These are phyloP conservation scores for Theileria equi DNA, from an alignment of 169 alveolate genomes.

Conservation along the genomic window DNA sequence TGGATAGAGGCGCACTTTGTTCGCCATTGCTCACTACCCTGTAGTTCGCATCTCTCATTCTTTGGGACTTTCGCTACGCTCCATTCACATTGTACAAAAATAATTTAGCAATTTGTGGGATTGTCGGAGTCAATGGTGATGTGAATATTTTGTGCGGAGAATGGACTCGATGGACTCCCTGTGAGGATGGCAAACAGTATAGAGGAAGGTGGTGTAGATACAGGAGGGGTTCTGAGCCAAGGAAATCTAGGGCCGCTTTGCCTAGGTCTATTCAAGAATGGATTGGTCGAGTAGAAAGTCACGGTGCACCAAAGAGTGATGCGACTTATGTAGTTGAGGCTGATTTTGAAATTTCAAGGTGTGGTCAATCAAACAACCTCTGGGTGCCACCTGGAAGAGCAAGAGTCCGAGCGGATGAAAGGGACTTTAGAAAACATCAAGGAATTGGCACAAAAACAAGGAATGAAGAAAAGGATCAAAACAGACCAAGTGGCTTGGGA, in stretches of 20 bases:
- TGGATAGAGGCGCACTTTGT: neutral
- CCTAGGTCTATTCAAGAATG: neutral
- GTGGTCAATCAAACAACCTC: too few species aligned
- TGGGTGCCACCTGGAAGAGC: too few species aligned
- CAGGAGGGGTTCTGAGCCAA: slow-evolving; percentile 13
- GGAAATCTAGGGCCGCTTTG: slow-evolving; percentile 7
- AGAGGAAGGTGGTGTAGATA: neutral
- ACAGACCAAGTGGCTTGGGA: too few species aligned
- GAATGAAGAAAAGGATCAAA: too few species aligned
- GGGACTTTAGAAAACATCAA: too few species aligned
- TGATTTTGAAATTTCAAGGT: neutral
- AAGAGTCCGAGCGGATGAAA: too few species aligned
- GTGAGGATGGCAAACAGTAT: slow-evolving; percentile 5
- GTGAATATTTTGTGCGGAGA: neutral
- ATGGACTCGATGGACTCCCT: slow-evolving; percentile 4
- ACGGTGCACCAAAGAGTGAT: neutral
- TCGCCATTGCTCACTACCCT: neutral
- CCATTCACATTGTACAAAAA: neutral
- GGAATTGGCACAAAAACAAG: too few species aligned
- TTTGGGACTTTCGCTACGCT: neutral
- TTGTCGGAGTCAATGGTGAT: too few species aligned
- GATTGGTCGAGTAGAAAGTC: neutral
- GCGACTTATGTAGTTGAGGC: neutral
- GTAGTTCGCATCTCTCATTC: neutral
- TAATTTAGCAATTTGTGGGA: too few species aligned